phyloP scores from a whole-genome alignment of 192 early-diverging fungal species.

The Kappamyces sp. region DNA sequence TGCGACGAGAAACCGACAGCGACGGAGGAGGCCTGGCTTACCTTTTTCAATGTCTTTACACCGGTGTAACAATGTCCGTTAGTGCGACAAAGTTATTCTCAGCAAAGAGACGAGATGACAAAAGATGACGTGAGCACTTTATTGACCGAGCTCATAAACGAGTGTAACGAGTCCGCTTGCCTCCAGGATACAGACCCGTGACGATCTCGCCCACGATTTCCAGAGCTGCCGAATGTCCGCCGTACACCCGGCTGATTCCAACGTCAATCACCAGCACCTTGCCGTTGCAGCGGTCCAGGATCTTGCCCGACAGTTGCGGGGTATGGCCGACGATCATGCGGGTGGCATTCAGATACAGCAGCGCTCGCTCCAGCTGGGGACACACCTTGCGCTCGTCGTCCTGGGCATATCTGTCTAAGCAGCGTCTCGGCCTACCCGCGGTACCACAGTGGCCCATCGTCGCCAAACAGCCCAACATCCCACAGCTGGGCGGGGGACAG shows the following conservation, averaged over 20 bases:
- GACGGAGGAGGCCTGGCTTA: too few species aligned
- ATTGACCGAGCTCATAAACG: too few species aligned
- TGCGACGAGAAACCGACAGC: too few species aligned
- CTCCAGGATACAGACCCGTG: conserved; percentile 38
- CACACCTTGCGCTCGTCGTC: conserved; percentile 44
- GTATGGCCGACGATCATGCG: conserved; percentile 71
- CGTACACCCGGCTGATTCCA: conserved; percentile 64
- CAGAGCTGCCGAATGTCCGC: conserved; percentile 60
- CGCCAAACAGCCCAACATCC: conserved; percentile 28
- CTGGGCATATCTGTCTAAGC: conserved; percentile 31
- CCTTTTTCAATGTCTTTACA: too few species aligned
- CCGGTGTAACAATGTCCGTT: too few species aligned
- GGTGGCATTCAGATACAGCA: conserved; percentile 46
- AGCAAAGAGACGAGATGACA: too few species aligned
- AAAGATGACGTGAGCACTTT: too few species aligned
- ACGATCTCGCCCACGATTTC: conserved; percentile 62
- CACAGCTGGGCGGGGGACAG: conserved; percentile 11
- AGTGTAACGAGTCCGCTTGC: too few species aligned
- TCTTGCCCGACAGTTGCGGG: conserved; percentile 44
- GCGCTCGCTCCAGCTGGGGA: conserved; percentile 31
- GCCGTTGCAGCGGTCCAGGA: conserved; percentile 56
- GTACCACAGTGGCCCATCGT: conserved; percentile 49
- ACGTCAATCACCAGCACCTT: conserved; percentile 64
- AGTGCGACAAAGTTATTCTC: too few species aligned
- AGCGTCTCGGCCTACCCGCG: conserved; percentile 21